phyloP scores from a whole-genome alignment of 1,284 basidiomycete species.

The Heterobasidion irregulare region DNA sequence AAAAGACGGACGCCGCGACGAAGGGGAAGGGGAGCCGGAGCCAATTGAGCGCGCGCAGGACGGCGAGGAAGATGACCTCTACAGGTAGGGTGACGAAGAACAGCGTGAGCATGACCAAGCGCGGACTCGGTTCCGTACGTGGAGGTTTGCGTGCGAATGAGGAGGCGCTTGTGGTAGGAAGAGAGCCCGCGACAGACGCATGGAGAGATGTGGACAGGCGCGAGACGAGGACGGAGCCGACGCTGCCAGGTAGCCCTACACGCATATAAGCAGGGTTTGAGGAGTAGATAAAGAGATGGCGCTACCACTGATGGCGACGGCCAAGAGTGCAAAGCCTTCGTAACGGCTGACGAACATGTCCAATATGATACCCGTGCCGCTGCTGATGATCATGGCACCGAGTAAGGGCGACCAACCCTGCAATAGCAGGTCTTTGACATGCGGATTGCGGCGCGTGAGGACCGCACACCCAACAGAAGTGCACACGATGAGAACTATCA shows the following conservation, averaged over 20 bases:
- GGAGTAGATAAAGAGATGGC: slow-evolving; percentile 11
- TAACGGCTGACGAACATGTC: slow-evolving; percentile 85
- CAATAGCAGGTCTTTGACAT: slow-evolving; percentile 64
- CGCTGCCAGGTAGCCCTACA: slow-evolving; percentile 75
- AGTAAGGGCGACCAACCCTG: slow-evolving; percentile 90
- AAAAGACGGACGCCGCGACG: slow-evolving; percentile 51
- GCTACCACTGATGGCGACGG: slow-evolving; percentile 81
- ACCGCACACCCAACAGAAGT: slow-evolving; percentile 46
- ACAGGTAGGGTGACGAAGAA: slow-evolving; percentile 71
- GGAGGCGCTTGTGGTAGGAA: slow-evolving; percentile 5
- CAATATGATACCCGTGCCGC: slow-evolving; percentile 85
- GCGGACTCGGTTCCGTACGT: slow-evolving; percentile 29
- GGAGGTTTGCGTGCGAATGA: slow-evolving; percentile 5
- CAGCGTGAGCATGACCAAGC: slow-evolving; percentile 59
- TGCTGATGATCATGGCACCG: slow-evolving; percentile 88
- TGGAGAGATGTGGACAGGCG: slow-evolving; percentile 85
- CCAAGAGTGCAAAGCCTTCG: slow-evolving; percentile 82
- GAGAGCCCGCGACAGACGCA: slow-evolving; percentile 31
- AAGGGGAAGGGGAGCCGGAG: slow-evolving; percentile 64
- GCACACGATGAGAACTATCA: slow-evolving; percentile 51
- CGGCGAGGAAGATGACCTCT: slow-evolving; percentile 62
- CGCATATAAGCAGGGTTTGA: not conserved
- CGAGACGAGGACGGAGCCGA: slow-evolving; percentile 89
- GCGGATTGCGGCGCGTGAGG: slow-evolving; percentile 55
- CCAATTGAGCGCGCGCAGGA: slow-evolving; percentile 69